Conservation (phyloP, 2,329 filamentous ascomycete species). For the Epichloe hybrida region DNA sequence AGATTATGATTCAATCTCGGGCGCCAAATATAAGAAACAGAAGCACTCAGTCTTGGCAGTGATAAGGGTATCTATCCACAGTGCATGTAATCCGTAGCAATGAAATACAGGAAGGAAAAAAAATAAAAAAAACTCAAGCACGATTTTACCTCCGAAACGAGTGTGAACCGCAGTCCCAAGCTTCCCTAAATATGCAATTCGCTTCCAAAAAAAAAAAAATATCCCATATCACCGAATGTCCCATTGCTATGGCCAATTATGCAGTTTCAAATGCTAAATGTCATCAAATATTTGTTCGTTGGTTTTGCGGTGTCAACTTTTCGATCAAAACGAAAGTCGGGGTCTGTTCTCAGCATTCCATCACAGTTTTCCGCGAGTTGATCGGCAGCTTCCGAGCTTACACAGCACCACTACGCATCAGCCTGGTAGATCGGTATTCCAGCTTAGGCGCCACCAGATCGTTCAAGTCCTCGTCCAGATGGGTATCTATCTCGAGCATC, state of each 20-base stretch:
- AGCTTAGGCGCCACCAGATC: constrained; percentile 23
- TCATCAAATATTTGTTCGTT: background rate
- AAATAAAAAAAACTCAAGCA: background rate
- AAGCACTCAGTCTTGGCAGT: too few species aligned
- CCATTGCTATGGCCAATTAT: background rate
- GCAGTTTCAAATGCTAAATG: background rate
- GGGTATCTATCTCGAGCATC: constrained; percentile 20
- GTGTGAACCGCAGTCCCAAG: background rate
- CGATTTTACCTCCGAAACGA: background rate
- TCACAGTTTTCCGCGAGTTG: background rate
- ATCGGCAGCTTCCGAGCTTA: background rate
- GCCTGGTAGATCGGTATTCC: constrained; percentile 29
- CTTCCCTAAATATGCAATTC: background rate
- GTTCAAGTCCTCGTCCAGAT: constrained; percentile 27
- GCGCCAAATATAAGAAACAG: too few species aligned
- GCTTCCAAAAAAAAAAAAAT: background rate
- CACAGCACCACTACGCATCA: constrained; percentile 19
- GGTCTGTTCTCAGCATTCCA: background rate
- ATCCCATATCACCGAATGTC: background rate
- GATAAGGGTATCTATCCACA: constrained; percentile 4
- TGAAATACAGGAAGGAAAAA: background rate
- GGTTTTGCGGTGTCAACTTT: background rate
- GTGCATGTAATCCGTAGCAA: background rate
- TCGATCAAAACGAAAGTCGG: too few species aligned
- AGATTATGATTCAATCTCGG: too few species aligned